Percentiles rank a stretch among this genome's conserved stretches.
These are phyloP conservation scores for Podospora didyma DNA, from an alignment of 495 filamentous ascomycete species.

Conservation along the genomic window DNA sequence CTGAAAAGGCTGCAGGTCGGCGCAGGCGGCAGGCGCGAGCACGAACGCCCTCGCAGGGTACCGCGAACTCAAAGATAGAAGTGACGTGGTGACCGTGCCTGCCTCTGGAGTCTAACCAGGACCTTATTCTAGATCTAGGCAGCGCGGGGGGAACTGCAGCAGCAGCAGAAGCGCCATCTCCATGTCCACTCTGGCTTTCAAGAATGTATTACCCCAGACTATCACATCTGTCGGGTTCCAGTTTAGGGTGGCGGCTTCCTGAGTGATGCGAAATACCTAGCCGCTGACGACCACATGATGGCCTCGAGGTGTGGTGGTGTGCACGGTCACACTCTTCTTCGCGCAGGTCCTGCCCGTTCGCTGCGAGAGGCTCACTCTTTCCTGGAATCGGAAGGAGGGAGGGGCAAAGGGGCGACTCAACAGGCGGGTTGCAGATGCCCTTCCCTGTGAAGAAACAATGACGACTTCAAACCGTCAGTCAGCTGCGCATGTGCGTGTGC, in stretches of 20 bases:
- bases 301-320: neutral
- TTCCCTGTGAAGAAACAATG: no score
- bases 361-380: neutral
- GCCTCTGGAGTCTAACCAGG: no score
- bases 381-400: neutral
- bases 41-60: slow-evolving; percentile 12
- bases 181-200: no score
- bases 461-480: neutral
- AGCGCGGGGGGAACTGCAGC: no score
- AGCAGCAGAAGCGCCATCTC: no score
- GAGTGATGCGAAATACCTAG: neutral
- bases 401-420: neutral
- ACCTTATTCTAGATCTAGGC: no score
- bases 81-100: neutral
- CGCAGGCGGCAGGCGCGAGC: slow-evolving; percentile 13
- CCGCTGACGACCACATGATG: slow-evolving; percentile 3
- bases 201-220: no score
- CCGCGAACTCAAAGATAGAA: slow-evolving; percentile 7
- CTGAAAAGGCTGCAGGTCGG: slow-evolving; percentile 15
- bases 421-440: no score
- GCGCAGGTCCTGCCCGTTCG: neutral
- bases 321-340: neutral
- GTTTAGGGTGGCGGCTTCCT: neutral
- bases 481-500: no score
- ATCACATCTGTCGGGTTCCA: neutral